These are phyloP conservation scores for Sordariomycetes sp. DNA, from an alignment of 2,329 filamentous ascomycete genomes.

Conservation along the genomic window DNA sequence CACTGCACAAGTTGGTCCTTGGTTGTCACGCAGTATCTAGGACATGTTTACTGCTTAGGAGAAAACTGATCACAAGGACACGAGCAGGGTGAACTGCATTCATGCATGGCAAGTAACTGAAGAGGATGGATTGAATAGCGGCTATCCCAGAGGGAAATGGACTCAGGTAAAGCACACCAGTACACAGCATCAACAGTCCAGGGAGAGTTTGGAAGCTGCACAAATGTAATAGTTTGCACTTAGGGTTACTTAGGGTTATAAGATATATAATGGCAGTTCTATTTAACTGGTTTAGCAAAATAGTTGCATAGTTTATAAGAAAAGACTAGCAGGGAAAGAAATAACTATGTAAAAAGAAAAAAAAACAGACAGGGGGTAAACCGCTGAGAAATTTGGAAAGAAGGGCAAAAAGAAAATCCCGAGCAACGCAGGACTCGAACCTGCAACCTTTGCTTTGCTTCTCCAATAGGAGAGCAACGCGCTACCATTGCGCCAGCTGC, in stretches of 20 bases:
- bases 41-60: too few relatives aligned
- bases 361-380: neutral
- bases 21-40: too few relatives aligned
- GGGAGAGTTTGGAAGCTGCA: neutral
- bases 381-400: neutral
- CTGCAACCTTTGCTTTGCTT: neutral
- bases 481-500: neutral
- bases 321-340: neutral
- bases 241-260: too few relatives aligned
- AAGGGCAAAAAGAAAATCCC: neutral
- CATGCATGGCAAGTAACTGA: neutral
- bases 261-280: neutral
- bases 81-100: too few relatives aligned
- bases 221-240: too few relatives aligned
- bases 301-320: too few relatives aligned
- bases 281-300: too few relatives aligned
- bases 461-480: neutral
- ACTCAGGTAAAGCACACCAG: neutral
- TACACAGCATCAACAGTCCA: neutral
- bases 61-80: too few relatives aligned
- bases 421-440: neutral
- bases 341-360: neutral
- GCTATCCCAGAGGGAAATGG: neutral
- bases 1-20: too few relatives aligned
- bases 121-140: neutral